Percentiles rank a stretch among this genome's conserved stretches.
Conservation (phyloP, 2,329 filamentous ascomycete species). For the Sclerotinia minor region DNA sequence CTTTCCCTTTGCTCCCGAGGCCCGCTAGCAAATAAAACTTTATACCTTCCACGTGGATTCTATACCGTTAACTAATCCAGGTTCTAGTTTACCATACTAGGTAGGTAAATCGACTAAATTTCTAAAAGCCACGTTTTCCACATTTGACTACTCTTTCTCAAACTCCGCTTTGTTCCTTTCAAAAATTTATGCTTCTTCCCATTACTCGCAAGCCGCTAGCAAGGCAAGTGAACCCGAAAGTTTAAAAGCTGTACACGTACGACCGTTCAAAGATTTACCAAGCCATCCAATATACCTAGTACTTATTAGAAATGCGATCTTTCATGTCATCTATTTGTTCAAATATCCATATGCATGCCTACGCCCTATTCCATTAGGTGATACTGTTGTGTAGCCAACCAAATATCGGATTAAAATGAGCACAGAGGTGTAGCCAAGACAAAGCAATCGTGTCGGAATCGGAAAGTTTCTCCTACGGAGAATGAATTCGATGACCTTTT, state of each 20-base stretch:
- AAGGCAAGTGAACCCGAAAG: neutral
- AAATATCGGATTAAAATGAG: neutral
- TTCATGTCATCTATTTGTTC: neutral
- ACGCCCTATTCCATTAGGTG: no score
- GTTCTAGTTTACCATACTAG: neutral
- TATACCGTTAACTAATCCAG: neutral
- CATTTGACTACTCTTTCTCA: no score
- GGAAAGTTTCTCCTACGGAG: neutral
- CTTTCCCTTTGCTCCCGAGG: neutral
- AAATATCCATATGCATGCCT: neutral
- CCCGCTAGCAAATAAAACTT: neutral
- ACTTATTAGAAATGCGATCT: neutral
- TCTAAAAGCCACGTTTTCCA: neutral
- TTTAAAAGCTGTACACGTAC: neutral
- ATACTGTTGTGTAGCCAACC: neutral
- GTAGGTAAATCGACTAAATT: neutral
- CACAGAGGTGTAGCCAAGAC: neutral
- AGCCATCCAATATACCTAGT: neutral
- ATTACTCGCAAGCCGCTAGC: no score
- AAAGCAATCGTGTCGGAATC: neutral
- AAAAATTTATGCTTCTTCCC: no score
- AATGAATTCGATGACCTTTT: neutral
- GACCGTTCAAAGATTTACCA: no score
- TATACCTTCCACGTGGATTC: neutral
- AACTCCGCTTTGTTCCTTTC: no score